Percentiles rank a stretch among this genome's conserved stretches.
These are phyloP conservation scores for Fusarium albidum DNA, from an alignment of 2,329 filamentous ascomycete species.

Conservation along the genomic window DNA sequence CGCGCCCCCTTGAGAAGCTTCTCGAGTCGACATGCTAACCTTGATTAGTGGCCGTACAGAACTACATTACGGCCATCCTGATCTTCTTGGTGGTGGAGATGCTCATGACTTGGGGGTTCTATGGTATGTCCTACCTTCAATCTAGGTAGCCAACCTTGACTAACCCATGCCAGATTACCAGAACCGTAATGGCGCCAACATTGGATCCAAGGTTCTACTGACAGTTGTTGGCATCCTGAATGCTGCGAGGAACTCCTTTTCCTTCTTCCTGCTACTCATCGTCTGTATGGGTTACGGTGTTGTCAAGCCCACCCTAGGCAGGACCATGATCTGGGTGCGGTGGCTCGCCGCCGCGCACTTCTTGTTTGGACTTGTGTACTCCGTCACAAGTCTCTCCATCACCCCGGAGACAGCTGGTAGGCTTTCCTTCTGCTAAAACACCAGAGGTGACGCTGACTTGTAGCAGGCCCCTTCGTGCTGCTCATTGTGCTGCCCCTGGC, in stretches of 20 bases:
- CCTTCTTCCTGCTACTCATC: conserved; percentile 96
- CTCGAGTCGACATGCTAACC: conserved; percentile 10
- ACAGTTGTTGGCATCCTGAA: conserved; percentile 93
- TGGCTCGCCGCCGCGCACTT: conserved; percentile 93
- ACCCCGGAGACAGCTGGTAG: conserved; percentile 83
- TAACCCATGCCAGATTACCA: conserved; percentile 73
- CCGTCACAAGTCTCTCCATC: conserved; percentile 86
- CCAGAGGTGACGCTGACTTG: conserved; percentile 29
- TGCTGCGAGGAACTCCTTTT: conserved; percentile 94
- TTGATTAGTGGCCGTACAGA: conserved; percentile 84
- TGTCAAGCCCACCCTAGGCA: conserved; percentile 90
- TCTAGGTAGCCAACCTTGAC: conserved; percentile 41
- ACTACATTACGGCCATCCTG: conserved; percentile 97
- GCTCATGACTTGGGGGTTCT: conserved; percentile 98
- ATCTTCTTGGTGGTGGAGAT: conserved; percentile 95
- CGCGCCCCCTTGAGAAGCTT: background rate
- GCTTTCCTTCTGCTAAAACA: conserved; percentile 31
- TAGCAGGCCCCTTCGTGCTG: conserved; percentile 80
- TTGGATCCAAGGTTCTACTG: conserved; percentile 84
- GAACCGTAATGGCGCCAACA: conserved; percentile 86
- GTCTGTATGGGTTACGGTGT: conserved; percentile 99
- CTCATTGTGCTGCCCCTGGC: conserved; percentile 93
- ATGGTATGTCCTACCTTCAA: conserved; percentile 63
- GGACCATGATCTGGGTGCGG: conserved; percentile 93
- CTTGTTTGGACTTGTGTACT: conserved; percentile 92